Conservation (phyloP, 1,284 basidiomycete species). For the Bondarzewia mesenterica region DNA sequence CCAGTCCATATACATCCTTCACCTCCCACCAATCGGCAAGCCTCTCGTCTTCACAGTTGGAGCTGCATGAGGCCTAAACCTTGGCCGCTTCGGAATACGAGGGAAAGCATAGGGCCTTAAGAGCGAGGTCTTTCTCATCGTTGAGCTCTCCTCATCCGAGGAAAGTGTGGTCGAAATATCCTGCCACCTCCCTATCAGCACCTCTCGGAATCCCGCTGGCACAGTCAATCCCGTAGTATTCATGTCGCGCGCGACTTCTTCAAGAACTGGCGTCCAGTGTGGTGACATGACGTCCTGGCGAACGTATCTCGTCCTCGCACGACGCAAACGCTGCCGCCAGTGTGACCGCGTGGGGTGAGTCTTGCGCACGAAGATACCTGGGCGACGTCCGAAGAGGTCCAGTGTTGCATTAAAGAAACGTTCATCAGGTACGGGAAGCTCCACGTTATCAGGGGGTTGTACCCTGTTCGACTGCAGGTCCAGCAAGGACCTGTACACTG, state of each 20-base stretch:
- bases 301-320: constrained; percentile 15
- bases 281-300: constrained; percentile 12
- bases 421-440: constrained; percentile 43
- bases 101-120: constrained; percentile 28
- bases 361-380: constrained; percentile 20
- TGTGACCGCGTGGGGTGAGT: constrained; percentile 15
- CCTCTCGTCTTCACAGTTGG: constrained; percentile 31
- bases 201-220: constrained; percentile 35
- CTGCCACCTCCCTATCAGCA: constrained; percentile 33
- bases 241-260: constrained; percentile 40
- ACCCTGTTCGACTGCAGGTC: neutral
- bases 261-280: constrained; percentile 32
- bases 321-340: constrained; percentile 23
- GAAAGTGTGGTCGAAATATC: neutral
- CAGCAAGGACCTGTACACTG: constrained; percentile 22
- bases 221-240: constrained; percentile 34
- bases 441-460: neutral
- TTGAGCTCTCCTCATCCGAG: neutral
- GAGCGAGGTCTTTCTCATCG: neutral
- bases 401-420: constrained; percentile 63
- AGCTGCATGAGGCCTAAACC: constrained; percentile 21
- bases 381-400: constrained; percentile 33
- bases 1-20: constrained; percentile 7
- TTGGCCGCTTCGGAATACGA: constrained; percentile 3
- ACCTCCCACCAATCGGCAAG: constrained; percentile 23